phyloP scores from a whole-genome alignment of 345 rosid species.

The Pistacia integerrima region DNA sequence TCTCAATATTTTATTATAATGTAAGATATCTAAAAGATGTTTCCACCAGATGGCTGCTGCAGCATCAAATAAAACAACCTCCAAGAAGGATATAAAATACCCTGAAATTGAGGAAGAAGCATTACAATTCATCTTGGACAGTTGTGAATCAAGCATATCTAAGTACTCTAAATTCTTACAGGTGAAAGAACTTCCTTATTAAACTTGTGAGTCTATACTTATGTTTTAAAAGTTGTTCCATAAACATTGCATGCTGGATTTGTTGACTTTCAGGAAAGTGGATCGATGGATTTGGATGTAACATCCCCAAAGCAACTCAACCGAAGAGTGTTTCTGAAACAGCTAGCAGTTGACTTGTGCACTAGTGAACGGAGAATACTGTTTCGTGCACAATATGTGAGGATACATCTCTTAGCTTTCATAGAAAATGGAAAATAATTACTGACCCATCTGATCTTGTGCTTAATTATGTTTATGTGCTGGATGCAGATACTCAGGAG shows the following conservation, averaged over 20 bases:
- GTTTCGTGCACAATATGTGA: slow-evolving; percentile 88
- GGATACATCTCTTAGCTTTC: slow-evolving; percentile 20
- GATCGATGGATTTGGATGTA: slow-evolving; percentile 92
- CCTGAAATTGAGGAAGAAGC: slow-evolving; percentile 81
- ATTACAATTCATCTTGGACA: slow-evolving; percentile 69
- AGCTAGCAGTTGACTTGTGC: slow-evolving; percentile 90
- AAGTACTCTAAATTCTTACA: slow-evolving; percentile 83
- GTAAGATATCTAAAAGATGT: slow-evolving; percentile 15
- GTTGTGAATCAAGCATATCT: slow-evolving; percentile 86
- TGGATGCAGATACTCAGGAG: slow-evolving; percentile 78
- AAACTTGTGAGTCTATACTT: background rate
- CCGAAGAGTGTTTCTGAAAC: slow-evolving; percentile 83
- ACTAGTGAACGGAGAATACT: slow-evolving; percentile 85
- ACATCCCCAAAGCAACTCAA: slow-evolving; percentile 93
- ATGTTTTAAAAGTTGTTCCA: background rate
- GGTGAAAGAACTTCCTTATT: slow-evolving; percentile 41
- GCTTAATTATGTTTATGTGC: background rate
- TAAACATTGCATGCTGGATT: background rate
- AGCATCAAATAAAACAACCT: slow-evolving; percentile 67
- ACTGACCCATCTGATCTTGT: background rate
- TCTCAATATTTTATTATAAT: background rate
- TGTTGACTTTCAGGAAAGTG: slow-evolving; percentile 61
- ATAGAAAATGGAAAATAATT: no score
- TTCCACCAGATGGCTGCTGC: slow-evolving; percentile 84
- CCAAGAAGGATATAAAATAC: slow-evolving; percentile 59